Percentiles rank a stretch among this genome's conserved stretches.
These are phyloP conservation scores for Huntiella decipiens DNA, from an alignment of 2,329 filamentous ascomycete genomes.

Conservation along the genomic window DNA sequence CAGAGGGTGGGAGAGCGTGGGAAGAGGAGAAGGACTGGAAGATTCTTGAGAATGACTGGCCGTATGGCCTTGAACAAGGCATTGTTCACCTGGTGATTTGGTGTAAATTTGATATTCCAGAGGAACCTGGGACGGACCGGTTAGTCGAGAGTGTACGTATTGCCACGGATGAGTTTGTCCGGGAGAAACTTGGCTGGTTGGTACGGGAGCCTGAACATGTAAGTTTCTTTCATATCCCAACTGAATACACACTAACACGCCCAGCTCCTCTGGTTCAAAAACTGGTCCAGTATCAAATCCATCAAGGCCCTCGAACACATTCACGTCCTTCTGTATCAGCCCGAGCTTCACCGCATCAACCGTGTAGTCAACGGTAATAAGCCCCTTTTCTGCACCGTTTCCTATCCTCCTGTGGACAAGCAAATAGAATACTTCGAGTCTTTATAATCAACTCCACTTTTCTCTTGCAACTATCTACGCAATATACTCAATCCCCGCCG, in stretches of 20 bases:
- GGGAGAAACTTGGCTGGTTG: constrained; percentile 37
- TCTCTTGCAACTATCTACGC: background rate
- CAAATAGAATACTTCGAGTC: no score
- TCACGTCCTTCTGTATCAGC: constrained; percentile 75
- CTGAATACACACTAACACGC: background rate
- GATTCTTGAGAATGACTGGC: constrained; percentile 82
- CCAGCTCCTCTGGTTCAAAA: constrained; percentile 33
- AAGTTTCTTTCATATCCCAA: constrained; percentile 15
- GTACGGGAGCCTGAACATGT: constrained; percentile 33
- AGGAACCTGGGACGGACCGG: constrained; percentile 45
- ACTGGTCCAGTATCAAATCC: constrained; percentile 71
- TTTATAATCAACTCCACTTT: no score
- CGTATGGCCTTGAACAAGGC: constrained; percentile 60
- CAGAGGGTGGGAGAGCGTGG: constrained; percentile 5
- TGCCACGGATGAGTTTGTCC: constrained; percentile 54
- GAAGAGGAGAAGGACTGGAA: constrained; percentile 37
- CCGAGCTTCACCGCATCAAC: constrained; percentile 48
- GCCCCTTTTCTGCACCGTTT: constrained; percentile 28
- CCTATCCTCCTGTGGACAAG: no score
- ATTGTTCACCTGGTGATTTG: constrained; percentile 81
- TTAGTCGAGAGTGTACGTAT: constrained; percentile 43
- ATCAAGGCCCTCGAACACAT: constrained; percentile 82
- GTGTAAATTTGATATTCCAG: constrained; percentile 70
- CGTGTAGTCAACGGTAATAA: constrained; percentile 57
- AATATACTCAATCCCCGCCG: constrained; percentile 40